Evolutionary conservation across 495 filamentous ascomycete genomes (phyloP), one percentile per base, ranked within the genome.

Genomic region (Penicillium cosmopolitanum): DNA sequence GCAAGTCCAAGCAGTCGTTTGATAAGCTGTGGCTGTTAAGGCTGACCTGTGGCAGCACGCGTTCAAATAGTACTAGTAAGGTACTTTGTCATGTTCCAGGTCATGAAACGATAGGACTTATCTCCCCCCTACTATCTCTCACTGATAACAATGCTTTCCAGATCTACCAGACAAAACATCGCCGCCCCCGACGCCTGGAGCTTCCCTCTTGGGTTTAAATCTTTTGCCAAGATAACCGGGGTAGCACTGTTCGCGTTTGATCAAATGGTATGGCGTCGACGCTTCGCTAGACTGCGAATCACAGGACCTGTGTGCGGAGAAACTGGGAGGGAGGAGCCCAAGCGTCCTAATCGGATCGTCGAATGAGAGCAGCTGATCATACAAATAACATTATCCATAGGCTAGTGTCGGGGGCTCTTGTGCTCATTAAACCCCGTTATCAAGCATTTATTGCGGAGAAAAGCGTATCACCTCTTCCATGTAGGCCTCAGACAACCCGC

Each of bases 201-300:
- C 58, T 77, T 60, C 73, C 74, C 54, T 66, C 40, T 50, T 70
- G 56, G 65, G 73, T 60, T 63, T 73, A 55, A 63, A 56, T 51
- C 55, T 50, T 51, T 50, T 53, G 65, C 65, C 67, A 70, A 67
- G 66, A 56, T 66, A 15, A 31, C 43, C 34, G 19, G 42, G 57
- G 36, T 53, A 53, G 57, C 53, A 66, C 55, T 54, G 58, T 58
- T 66, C 57, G 31, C 52, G 50, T 33, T 36, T 35, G 36, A 34
- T 56, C 57, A n/a, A 60, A 59, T 68, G 38, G 33, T 34, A 55
- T 23, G 25, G 46, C 51, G 23, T 61, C 42, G 38, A 33, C 55
- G 50, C 50, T 48, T 38, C 44, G 4, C 1, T 12, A 46, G 47
- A n/a, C 43, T 54, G 38, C 66, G 63, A 68, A 63, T 68, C 66